Evolutionary conservation across 352 stramenopile species (phyloP), one percentile per base, ranked within the genome.

Genomic region (Globisporangium iwayamae): DNA sequence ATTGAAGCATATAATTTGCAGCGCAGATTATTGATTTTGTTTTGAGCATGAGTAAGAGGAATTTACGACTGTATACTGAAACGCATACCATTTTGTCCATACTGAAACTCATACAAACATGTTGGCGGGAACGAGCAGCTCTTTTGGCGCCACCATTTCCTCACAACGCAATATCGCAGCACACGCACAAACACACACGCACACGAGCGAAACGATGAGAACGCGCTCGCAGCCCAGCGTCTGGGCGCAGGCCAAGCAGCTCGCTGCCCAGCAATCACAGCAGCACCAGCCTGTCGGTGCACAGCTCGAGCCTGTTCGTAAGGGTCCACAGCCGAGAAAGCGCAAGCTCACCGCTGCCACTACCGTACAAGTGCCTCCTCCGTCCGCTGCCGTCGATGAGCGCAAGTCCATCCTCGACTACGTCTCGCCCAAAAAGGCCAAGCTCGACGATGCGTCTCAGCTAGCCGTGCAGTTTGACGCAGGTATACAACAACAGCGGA

Each of bases 211-310:
- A 13, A 18, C 11, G 2, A 71, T 71, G 66, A 50, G 56, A 25
- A 68, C 62, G 38, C 66, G 61, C 5, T 62, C 66, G 54, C 60
- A 53, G 43, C 38, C 22, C 32, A 56, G 28, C 51, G 36, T 39
- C 38, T 56, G 64, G 52, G 4, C 65, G 16, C 34, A 55, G 7
- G 32, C 32, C 10, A 39, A 11, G 30, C 56, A 64, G 56, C 54
- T 55, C 14, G 13, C 48, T 32, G 18, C 22, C 3, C 46, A 52
- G 9, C n/a, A 30, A 30, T 11, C 7, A 20, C 47, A 68, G 32
- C 55, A 64, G 47, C 34, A n/a, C 1, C 16, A 5, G 22, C 7
- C 16, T 25, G 28, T 10, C 4, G 5, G 2, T 3, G 11, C 41
- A 32, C 28, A n/a, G 18, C 62, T 13, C 8, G 25, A 55, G 48